phyloP scores from a whole-genome alignment of 805 yeast species.

The Jamesozyma spencerorum region DNA sequence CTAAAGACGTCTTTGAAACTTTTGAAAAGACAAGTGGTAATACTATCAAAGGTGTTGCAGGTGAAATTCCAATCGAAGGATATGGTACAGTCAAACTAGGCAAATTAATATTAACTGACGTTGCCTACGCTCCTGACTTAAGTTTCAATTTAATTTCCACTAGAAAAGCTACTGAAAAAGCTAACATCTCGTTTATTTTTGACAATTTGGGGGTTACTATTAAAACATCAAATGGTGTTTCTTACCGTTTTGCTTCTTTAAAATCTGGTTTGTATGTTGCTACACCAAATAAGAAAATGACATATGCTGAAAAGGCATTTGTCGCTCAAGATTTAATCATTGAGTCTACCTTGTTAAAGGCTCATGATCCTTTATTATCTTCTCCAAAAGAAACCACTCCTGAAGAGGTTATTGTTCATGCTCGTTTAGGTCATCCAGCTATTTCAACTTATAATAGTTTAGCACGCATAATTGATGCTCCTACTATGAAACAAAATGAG shows the following conservation, averaged over 20 bases:
- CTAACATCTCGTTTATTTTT: neutral
- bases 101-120: conserved; percentile 1
- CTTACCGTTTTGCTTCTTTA: conserved; percentile 28
- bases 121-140: conserved; percentile 3
- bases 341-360: neutral
- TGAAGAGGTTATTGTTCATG: neutral
- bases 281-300: neutral
- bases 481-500: neutral
- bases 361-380: neutral
- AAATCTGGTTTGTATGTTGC: neutral
- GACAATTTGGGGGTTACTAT: neutral
- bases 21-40: neutral
- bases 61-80: conserved; percentile 3
- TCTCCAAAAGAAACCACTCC: neutral
- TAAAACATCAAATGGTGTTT: neutral
- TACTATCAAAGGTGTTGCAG: conserved; percentile 4
- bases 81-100: conserved; percentile 2
- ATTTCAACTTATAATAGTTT: neutral
- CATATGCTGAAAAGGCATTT: neutral
- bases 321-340: neutral
- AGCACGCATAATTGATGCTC: neutral
- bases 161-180: neutral
- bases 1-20: neutral
- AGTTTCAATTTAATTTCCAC: conserved; percentile 3
- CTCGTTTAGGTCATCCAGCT: conserved; percentile 2